Evolutionary conservation across 306 rosid genomes (phyloP).

Genomic region (Canavalia gladiata): DNA sequence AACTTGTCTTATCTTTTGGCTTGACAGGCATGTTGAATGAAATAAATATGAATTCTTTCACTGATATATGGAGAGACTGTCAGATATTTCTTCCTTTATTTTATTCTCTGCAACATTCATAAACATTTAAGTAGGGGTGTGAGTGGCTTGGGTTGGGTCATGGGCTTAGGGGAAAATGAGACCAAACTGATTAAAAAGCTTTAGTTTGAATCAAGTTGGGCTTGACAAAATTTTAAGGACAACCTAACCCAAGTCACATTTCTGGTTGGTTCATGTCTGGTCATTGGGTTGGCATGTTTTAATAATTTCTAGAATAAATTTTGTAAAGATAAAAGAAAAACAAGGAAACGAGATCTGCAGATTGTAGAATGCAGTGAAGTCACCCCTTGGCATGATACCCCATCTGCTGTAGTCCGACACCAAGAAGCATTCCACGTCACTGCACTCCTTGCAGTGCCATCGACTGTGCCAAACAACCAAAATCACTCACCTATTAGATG

Average conservation of each 20-base stretch:
- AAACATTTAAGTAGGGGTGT: neutral
- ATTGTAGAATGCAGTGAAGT: neutral
- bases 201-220: neutral
- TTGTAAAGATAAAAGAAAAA: neutral
- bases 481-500: neutral
- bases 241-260: neutral
- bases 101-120: conserved; percentile 18
- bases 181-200: neutral
- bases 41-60: conserved; percentile 21
- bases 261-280: neutral
- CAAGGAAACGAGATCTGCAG: neutral
- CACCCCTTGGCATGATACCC: neutral
- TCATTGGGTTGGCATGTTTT: conserved; percentile 10
- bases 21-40: conserved; percentile 28
- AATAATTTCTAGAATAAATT: neutral
- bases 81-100: neutral
- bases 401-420: neutral
- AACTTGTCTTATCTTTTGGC: conserved; percentile 35
- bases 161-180: neutral
- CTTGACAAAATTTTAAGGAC: neutral
- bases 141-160: neutral
- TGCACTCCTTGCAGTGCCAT: neutral
- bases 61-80: conserved; percentile 3
- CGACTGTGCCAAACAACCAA: neutral
- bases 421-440: neutral